Evolutionary conservation across 2,329 filamentous ascomycete species (phyloP), one percentile per base, ranked within the genome.

Genomic region (Fusarium ramigenum): DNA sequence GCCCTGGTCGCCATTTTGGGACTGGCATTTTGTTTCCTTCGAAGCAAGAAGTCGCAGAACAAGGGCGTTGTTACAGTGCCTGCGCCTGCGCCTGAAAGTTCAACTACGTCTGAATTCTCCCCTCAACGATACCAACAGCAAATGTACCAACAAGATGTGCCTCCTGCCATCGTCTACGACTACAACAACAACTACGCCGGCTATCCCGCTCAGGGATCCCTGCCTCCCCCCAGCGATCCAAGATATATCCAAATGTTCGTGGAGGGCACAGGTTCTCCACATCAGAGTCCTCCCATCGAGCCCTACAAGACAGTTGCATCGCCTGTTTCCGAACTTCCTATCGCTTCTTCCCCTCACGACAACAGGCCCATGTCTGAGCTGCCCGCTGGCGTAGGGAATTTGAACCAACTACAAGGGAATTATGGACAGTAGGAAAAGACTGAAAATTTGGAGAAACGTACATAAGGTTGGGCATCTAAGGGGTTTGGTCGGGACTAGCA

Each of bases 381-480:
- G 9, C 46, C 46, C 19, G 19, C 28, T 11, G 1, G 5, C 9
- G 8, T 6, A 9, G 28, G 7, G 4, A n/a, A n/a, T 30, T 36
- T 18, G 34, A 25, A 19, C 4, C 16, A 15, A 18, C 7, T 9
- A 30, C 14, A 7, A 16, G 10, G 7, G 15, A 30, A n/a, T 2
- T 6, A 16, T 6, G 9, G 12, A 7, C 3, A 9, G 9, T 12
- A 16, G 28, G 19, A 4, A 47, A 30, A 9, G 7, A 30, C 19
- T 2, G 19, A 9, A 47, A 12, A 49, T 49, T 3, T 11, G 14
- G 4, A n/a, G 0, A 12, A n/a, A 21, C 1, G 28, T n/a, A 18
- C 5, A 9, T 30, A n/a, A 30, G 28, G 14, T 12, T 28, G 5
- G 23, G 21, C 21, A 19, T 44, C 4, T 10, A 44, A 25, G 16